Percentiles rank a stretch among this genome's conserved stretches.
Conservation (phyloP, 2,329 filamentous ascomycete genomes). For the Phialophora expanda region DNA sequence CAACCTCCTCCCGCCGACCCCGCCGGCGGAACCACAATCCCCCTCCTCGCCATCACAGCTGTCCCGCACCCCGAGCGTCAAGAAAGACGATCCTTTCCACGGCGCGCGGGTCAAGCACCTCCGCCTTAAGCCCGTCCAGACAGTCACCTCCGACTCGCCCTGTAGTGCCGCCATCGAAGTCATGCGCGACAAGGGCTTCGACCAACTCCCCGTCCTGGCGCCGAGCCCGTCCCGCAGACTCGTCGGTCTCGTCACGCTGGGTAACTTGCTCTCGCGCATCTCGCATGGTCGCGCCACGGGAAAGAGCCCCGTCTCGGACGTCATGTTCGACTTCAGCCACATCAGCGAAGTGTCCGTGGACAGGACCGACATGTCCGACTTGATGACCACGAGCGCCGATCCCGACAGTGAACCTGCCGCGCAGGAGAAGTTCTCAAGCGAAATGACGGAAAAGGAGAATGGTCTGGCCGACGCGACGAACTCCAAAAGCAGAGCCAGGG, state of each 20-base stretch:
- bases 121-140: constrained; percentile 90
- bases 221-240: constrained; percentile 69
- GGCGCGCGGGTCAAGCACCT: constrained; percentile 81
- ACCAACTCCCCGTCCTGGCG: constrained; percentile 89
- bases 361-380: constrained; percentile 65
- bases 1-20: constrained; percentile 75
- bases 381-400: constrained; percentile 30
- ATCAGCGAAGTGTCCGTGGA: constrained; percentile 92
- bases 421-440: constrained; percentile 10
- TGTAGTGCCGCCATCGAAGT: constrained; percentile 93
- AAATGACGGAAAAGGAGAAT: constrained; percentile 45
- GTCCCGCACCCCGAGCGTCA: constrained; percentile 45
- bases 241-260: constrained; percentile 90
- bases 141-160: constrained; percentile 70
- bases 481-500: background rate
- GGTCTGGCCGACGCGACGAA: background rate
- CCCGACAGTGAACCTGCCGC: constrained; percentile 19
- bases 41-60: constrained; percentile 39
- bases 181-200: constrained; percentile 98
- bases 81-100: constrained; percentile 69
- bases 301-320: constrained; percentile 75
- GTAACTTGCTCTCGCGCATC: constrained; percentile 90
- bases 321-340: constrained; percentile 96
- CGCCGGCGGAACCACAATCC: constrained; percentile 50
- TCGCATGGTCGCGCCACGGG: constrained; percentile 78